Evolutionary conservation across 2,329 filamentous ascomycete genomes (phyloP).

Genomic region (Lachnellula occidentalis): DNA sequence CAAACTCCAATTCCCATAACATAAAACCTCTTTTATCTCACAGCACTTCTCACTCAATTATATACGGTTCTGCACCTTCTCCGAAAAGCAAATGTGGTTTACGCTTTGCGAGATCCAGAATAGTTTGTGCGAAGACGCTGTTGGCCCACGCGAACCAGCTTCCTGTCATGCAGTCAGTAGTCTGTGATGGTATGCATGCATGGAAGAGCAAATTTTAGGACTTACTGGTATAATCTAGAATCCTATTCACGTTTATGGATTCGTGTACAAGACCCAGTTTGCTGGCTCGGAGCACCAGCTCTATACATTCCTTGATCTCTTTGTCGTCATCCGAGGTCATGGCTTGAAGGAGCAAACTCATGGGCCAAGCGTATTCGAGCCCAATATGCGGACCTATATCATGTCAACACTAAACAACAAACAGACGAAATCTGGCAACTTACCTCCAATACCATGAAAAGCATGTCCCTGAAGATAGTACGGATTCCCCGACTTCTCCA

Average conservation of each 20-base stretch:
- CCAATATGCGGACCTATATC: slow-evolving; percentile 62
- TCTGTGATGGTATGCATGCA: neutral
- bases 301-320: slow-evolving; percentile 72
- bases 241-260: slow-evolving; percentile 74
- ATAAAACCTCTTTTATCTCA: neutral
- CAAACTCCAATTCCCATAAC: neutral
- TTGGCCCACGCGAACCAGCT: slow-evolving; percentile 63
- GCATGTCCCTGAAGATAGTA: slow-evolving; percentile 75
- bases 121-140: slow-evolving; percentile 88
- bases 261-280: slow-evolving; percentile 82
- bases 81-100: slow-evolving; percentile 87
- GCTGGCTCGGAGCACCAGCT: slow-evolving; percentile 69
- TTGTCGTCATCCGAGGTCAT: slow-evolving; percentile 79
- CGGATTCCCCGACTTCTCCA: slow-evolving; percentile 54
- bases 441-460: slow-evolving; percentile 86
- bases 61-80: slow-evolving; percentile 53
- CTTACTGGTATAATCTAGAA: slow-evolving; percentile 63
- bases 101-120: slow-evolving; percentile 80
- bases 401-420: neutral
- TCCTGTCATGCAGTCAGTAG: slow-evolving; percentile 10
- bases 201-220: slow-evolving; percentile 5
- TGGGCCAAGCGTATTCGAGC: slow-evolving; percentile 89
- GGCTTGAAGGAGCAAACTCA: slow-evolving; percentile 87
- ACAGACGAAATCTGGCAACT: slow-evolving; percentile 23
- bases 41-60: slow-evolving; percentile 26